Evolutionary conservation across 805 yeast genomes (phyloP).

Genomic region (Wickerhamomyces strasburgensis): DNA sequence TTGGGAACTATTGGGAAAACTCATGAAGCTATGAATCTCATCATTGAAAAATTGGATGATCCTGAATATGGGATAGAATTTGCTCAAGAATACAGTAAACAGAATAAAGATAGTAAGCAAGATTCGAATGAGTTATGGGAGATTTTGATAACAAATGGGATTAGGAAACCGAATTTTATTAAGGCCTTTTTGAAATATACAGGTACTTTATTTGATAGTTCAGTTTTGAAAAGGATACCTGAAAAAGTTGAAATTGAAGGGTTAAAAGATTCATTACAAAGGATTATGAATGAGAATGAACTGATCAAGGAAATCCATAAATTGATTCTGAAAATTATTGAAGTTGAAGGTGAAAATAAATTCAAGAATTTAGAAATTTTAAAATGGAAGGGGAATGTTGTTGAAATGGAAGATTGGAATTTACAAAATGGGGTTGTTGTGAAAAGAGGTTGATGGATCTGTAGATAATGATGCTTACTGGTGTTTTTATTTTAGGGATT

Average conservation of each 20-base stretch:
- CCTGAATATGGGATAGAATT: constrained; percentile 78
- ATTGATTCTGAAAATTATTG: constrained; percentile 50
- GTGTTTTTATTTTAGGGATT: no score
- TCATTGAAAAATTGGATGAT: constrained; percentile 72
- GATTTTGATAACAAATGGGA: constrained; percentile 63
- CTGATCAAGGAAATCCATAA: constrained; percentile 47
- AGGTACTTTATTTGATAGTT: constrained; percentile 62
- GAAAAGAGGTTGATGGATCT: not conserved
- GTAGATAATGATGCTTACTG: no score
- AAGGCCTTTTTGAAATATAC: constrained; percentile 66
- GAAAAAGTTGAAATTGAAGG: constrained; percentile 58
- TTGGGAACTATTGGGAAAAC: constrained; percentile 81
- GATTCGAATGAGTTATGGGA: constrained; percentile 84
- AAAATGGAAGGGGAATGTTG: constrained; percentile 28
- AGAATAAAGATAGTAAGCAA: constrained; percentile 28
- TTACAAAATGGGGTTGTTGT: constrained; percentile 1
- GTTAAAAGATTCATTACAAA: constrained; percentile 52
- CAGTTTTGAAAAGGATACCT: constrained; percentile 63
- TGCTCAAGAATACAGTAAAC: constrained; percentile 44
- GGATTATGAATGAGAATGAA: constrained; percentile 61
- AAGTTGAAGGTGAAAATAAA: constrained; percentile 41
- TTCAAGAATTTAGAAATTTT: constrained; percentile 28
- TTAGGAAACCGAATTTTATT: constrained; percentile 70
- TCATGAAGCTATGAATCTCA: constrained; percentile 66
- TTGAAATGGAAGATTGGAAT: constrained; percentile 9